phyloP scores from a whole-genome alignment of 768 basidiomycete genomes.

The Lactifluus piperatus region DNA sequence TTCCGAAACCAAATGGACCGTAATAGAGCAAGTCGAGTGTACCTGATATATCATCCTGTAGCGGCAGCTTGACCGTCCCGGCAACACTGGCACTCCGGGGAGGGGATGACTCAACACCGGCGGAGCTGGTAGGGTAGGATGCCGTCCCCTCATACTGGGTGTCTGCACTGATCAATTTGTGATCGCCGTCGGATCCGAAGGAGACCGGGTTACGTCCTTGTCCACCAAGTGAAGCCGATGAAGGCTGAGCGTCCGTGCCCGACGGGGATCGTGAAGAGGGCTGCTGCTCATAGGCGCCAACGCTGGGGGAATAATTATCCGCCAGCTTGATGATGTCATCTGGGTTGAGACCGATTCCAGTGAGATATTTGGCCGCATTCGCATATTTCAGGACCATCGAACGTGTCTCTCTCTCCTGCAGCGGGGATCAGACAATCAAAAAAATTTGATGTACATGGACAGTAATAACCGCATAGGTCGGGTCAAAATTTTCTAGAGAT shows the following conservation, averaged over 20 bases:
- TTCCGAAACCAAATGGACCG: constrained; percentile 42
- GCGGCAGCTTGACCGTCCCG: constrained; percentile 20
- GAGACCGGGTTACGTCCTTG: neutral
- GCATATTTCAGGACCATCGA: constrained; percentile 28
- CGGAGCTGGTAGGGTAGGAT: constrained; percentile 19
- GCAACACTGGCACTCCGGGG: neutral
- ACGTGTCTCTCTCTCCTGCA: constrained; percentile 25
- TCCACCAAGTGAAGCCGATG: neutral
- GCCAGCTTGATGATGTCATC: constrained; percentile 23
- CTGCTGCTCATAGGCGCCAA: constrained; percentile 14
- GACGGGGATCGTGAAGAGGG: neutral
- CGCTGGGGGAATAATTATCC: constrained; percentile 18
- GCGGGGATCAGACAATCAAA: neutral
- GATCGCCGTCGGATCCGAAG: neutral
- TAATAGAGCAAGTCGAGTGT: constrained; percentile 41
- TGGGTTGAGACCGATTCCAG: constrained; percentile 27
- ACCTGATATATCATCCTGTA: constrained; percentile 34
- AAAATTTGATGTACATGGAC: neutral
- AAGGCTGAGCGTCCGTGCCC: neutral
- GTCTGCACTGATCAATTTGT: constrained; percentile 2
- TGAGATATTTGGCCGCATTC: constrained; percentile 23
- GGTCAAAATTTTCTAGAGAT: constrained; percentile 20
- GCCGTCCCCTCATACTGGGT: constrained; percentile 5
- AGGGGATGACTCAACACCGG: constrained; percentile 16
- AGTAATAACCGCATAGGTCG: constrained; percentile 21